These are phyloP conservation scores for Laetiporus sulphureus DNA, from an alignment of 1,284 basidiomycete species.

Conservation along the genomic window DNA sequence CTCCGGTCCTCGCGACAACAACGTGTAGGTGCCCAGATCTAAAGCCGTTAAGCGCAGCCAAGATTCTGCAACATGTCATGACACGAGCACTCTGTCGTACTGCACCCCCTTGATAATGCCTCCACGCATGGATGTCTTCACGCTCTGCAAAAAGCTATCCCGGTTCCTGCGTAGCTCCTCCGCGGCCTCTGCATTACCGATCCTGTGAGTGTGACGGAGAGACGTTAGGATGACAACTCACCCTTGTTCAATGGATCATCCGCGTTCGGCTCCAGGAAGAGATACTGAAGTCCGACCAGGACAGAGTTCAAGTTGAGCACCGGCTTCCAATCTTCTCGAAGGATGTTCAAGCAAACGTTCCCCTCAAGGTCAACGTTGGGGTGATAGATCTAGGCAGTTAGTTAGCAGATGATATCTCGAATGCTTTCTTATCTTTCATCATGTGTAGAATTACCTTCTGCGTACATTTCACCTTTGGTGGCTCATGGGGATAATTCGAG, in stretches of 20 bases:
- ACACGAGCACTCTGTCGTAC: conserved; percentile 69
- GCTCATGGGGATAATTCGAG: conserved; percentile 98
- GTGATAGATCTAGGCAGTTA: conserved; percentile 93
- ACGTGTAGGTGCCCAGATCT: too few species aligned
- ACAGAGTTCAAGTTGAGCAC: conserved; percentile 96
- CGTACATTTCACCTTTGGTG: conserved; percentile 97
- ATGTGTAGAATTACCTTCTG: conserved; percentile 66
- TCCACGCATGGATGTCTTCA: conserved; percentile 81
- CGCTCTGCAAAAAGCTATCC: conserved; percentile 75
- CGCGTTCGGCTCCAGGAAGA: conserved; percentile 98
- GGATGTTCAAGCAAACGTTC: conserved; percentile 95
- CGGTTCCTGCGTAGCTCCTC: conserved; percentile 85
- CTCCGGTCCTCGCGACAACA: too few species aligned
- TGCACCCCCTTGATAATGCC: conserved; percentile 65
- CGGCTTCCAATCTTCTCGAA: conserved; percentile 99
- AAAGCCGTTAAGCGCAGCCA: too few species aligned
- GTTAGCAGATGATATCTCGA: too few species aligned
- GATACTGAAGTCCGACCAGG: conserved; percentile 96
- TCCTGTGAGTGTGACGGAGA: background rate
- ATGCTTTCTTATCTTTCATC: too few species aligned
- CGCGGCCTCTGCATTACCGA: conserved; percentile 72
- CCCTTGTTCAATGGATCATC: conserved; percentile 99
- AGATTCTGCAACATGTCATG: conserved; percentile 24
- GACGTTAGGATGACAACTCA: conserved; percentile 29
- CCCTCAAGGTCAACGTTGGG: conserved; percentile 98